Percentiles rank a stretch among this genome's conserved stretches.
Conservation (phyloP, 1,284 basidiomycete genomes). For the Boletus mariae region DNA sequence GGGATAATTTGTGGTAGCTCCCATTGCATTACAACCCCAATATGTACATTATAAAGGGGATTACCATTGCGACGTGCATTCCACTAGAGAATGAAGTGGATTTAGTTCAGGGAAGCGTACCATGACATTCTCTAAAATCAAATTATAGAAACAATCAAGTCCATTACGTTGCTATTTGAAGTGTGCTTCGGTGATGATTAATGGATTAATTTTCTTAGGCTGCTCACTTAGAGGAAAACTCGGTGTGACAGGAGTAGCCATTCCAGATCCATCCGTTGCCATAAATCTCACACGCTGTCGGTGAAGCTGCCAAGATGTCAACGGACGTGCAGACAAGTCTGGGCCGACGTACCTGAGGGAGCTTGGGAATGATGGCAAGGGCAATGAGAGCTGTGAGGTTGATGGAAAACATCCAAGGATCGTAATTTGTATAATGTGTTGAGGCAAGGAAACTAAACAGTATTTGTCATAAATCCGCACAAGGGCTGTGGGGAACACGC, state of each 20-base stretch:
- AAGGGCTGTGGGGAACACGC: constrained; percentile 35
- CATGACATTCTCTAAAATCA: constrained; percentile 19
- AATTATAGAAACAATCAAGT: constrained; percentile 9
- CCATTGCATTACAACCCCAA: constrained; percentile 30
- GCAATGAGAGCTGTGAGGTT: constrained; percentile 81
- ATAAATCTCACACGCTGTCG: constrained; percentile 76
- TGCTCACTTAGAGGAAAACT: constrained; percentile 41
- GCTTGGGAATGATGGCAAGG: constrained; percentile 88
- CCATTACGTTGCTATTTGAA: constrained; percentile 28
- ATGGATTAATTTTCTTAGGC: constrained; percentile 17
- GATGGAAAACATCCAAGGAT: constrained; percentile 89
- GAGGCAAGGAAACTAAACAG: constrained; percentile 83
- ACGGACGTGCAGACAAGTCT: constrained; percentile 7
- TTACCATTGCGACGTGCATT: constrained; percentile 25
- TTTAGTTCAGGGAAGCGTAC: constrained; percentile 12
- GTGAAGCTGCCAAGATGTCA: constrained; percentile 54
- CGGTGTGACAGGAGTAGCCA: constrained; percentile 61
- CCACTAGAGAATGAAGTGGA: constrained; percentile 13
- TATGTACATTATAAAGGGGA: constrained; percentile 33
- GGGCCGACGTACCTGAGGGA: constrained; percentile 69
- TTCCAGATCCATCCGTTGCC: constrained; percentile 54
- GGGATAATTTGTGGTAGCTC: constrained; percentile 12
- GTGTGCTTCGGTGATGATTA: constrained; percentile 36
- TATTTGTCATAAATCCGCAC: neutral
- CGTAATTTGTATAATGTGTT: constrained; percentile 96